phyloP scores from a whole-genome alignment of 805 yeast genomes.

The Priceomyces melissophilus region DNA sequence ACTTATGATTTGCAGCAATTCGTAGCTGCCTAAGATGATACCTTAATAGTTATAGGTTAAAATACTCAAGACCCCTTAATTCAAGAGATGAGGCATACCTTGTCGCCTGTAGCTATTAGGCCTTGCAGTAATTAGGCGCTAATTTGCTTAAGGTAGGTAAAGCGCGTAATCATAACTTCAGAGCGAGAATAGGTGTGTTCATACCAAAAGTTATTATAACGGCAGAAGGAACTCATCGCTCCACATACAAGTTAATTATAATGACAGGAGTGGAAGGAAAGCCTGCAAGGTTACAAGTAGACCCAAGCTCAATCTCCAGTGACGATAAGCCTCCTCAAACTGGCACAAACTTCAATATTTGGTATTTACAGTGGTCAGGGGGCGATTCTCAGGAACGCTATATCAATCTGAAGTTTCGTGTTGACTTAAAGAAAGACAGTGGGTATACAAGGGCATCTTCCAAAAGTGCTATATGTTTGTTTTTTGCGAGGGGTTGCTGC shows the following conservation, averaged over 20 bases:
- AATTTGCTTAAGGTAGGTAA: too few species aligned
- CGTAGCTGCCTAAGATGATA: too few species aligned
- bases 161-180: too few species aligned
- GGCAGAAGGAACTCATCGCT: too few species aligned
- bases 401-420: conserved; percentile 54
- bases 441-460: conserved; percentile 74
- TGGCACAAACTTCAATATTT: conserved; percentile 77
- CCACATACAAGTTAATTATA: neutral
- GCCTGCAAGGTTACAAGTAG: conserved; percentile 74
- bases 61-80: too few species aligned
- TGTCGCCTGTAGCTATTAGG: too few species aligned
- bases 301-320: conserved; percentile 51
- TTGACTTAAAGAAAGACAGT: conserved; percentile 58
- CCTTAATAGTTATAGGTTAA: too few species aligned
- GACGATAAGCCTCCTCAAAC: conserved; percentile 73
- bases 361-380: conserved; percentile 90
- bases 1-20: too few species aligned
- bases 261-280: conserved; percentile 1
- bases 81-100: too few species aligned
- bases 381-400: conserved; percentile 53
- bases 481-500: conserved; percentile 89
- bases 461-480: conserved; percentile 62
- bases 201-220: too few species aligned
- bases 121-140: too few species aligned
- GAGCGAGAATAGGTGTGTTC: too few species aligned